Base-by-base conservation (phyloP, 768 basidiomycete genomes). In the Boletus sp. region DNA sequence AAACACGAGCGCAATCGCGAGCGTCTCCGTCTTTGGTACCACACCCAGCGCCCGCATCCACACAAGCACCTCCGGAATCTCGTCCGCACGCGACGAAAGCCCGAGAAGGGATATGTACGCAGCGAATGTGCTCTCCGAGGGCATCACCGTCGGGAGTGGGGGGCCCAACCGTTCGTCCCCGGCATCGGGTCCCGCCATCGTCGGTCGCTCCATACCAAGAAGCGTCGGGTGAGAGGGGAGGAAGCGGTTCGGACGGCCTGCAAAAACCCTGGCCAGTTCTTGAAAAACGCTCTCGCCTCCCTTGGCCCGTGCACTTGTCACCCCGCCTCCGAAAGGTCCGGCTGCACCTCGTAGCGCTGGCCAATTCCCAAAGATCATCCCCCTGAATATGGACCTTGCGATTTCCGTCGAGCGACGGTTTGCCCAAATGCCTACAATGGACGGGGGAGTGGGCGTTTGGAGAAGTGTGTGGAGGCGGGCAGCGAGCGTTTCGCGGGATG, bases 41-140 rank as follows among this genome's bases (percentile, higher is more conserved):
- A 92, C 70, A 0, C 68, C 68, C 37, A 90, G 60, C 15, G 73
- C 75, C 7, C 79, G 77, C 89, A 90, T 91, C 89, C 92, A 92
- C 19, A 80, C 82, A 1, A 93, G 67, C 13, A 75, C 75, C 13
- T 80, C 75, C 0, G 90, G 85, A 29, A 93, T 84, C 67, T 91
- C 87, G 0, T 70, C 63, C 9, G 79, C 75, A 2, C 74, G 73
- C 1, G 72, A 70, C 13, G 75, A 74, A 5, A 79, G 65, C 1
- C 83, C 85, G 7, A 90, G 75, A 4, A 90, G 72, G 47, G 77
- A 62, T n/a, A 91, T 75, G 54, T 87, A 85, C 13, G 81, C 65
- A 25, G 77, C 74, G 56, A 82, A 90, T 17, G 79, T 76, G 30
- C 63, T 63, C 59, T 81, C 80, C 50, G 74, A 79, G 6, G 83